Evolutionary conservation across 805 yeast species (phyloP), one percentile per base, ranked within the genome.

Genomic region (Candida endomychidarum): DNA sequence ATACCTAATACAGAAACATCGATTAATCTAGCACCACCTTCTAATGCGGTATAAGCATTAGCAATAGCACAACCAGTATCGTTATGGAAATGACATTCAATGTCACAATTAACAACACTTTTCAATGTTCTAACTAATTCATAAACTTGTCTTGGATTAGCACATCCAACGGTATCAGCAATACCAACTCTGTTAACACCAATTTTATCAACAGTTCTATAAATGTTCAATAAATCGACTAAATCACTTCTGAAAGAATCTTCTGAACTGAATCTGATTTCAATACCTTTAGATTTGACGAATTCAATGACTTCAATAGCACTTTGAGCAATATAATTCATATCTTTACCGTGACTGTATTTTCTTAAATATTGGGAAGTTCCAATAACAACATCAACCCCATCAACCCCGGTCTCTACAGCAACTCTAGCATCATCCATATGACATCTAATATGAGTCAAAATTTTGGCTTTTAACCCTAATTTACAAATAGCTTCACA

Each of bases 1-100:
- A 77, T 77, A 49, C 82, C 82, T 54, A 77, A 70, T 16, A 77
- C 79, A 31, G 79, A 74, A 5, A 77, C 77, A 51, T 77, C 82
- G 41, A 77, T 75, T 56, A 67, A 71, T 59, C 74, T 75, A 33
- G 81, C 81, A 50, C 82, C 82, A 9, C 78, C 82, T 60, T 77
- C 81, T 53, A 77, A 70, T 15, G 82, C 82, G 38, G 81, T 74
- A 60, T 77, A 77, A 21, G 82, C 82, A 52, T 77, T 77, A 38
- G 82, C 81, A 53, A 77, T 72, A 35, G 82, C 81, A 63, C 82
- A 77, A 28, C 82, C 82, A 19, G 82, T 77, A 58, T 77, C 82
- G 54, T 77, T 74, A 63, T 77, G 82, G 72, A 77, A 77, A 59
- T 77, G 82, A 44, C 78, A 72, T 59, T 77, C 82, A 41, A 77